Evolutionary conservation across 2,329 filamentous ascomycete genomes (phyloP), one percentile per base, ranked within the genome.

Genomic region (Spiromastix sp.): DNA sequence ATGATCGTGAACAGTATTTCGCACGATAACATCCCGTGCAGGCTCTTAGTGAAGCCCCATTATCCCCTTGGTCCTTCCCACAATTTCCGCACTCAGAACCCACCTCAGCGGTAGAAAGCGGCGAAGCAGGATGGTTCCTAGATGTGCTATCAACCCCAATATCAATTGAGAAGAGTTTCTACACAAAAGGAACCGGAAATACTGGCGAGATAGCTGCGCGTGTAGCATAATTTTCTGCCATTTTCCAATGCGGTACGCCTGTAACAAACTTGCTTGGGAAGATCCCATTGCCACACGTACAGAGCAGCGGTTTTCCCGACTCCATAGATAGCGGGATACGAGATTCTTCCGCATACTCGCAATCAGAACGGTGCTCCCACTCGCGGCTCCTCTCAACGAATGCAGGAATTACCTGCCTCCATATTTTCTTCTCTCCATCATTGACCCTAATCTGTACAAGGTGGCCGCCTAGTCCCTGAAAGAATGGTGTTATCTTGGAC

Each of bases 1-100:
- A 77, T 32, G 66, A 61, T 0, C 37, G 39, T 3, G 64, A 68
- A 49, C 72, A 77, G 36, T 76, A 77, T 41, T 49, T 60, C 9
- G 50, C 65, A 32, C 48, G 49, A 42, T 53, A 48, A 38, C 72
- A 76, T 5, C 62, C 45, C 33, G 42, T 39, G 40, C 71, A 75
- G 41, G 51, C 65, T 48, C 64, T 59, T 36, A 74, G 43, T 18
- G 43, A 37, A 8, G 45, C 48, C 0, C 54, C 56, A 29, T 30
- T 39, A 15, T 40, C 39, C 8, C 30, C 36, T 16, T 42, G 38
- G 26, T 32, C 22, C 17, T 39, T 42, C 18, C 40, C 39, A 28
- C 50, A 51, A 15, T 12, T 17, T 22, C 19, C 21, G 30, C 30
- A 40, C 10, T 19, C 19, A 7, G 21, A 24, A 24, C 7, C 30